Evolutionary conservation across 2,329 filamentous ascomycete genomes (phyloP).

Genomic region (Claviceps paspali): DNA sequence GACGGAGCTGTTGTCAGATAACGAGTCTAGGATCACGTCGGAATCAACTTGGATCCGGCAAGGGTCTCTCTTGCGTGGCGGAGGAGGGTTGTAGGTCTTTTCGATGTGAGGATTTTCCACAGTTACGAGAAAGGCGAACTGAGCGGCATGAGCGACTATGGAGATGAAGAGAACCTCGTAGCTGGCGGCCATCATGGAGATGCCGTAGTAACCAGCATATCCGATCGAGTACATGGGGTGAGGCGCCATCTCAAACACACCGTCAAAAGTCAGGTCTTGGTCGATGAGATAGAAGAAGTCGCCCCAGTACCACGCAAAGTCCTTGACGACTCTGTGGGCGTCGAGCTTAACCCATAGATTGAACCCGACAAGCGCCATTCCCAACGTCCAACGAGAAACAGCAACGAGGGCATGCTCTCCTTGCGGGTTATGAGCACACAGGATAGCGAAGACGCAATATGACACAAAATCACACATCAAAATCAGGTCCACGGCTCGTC

Average conservation of each 20-base stretch:
- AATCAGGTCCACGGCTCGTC: constrained; percentile 88
- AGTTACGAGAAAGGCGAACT: constrained; percentile 80
- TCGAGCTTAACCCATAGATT: constrained; percentile 98
- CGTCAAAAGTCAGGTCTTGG: constrained; percentile 93
- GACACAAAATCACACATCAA: constrained; percentile 98
- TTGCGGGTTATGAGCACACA: constrained; percentile 61
- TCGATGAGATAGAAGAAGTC: constrained; percentile 99
- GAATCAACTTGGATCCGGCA: constrained; percentile 18
- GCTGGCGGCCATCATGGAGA: constrained; percentile 94
- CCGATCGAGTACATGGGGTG: constrained; percentile 99
- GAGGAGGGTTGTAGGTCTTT: constrained; percentile 86
- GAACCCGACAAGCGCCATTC: constrained; percentile 70
- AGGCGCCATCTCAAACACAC: constrained; percentile 96
- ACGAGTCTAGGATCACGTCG: constrained; percentile 13
- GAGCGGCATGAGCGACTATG: constrained; percentile 81
- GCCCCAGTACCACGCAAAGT: constrained; percentile 99
- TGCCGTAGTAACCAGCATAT: constrained; percentile 95
- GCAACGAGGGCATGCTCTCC: constrained; percentile 58
- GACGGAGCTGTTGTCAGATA: constrained; percentile 9
- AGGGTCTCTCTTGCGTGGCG: constrained; percentile 46
- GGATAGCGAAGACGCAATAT: constrained; percentile 89
- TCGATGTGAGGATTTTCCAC: constrained; percentile 98
- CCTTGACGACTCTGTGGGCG: constrained; percentile 93
- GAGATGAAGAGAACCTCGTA: constrained; percentile 97
- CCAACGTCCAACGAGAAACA: constrained; percentile 60